Evolutionary conservation across 768 basidiomycete genomes (phyloP).

Genomic region (Pholiota conissans): DNA sequence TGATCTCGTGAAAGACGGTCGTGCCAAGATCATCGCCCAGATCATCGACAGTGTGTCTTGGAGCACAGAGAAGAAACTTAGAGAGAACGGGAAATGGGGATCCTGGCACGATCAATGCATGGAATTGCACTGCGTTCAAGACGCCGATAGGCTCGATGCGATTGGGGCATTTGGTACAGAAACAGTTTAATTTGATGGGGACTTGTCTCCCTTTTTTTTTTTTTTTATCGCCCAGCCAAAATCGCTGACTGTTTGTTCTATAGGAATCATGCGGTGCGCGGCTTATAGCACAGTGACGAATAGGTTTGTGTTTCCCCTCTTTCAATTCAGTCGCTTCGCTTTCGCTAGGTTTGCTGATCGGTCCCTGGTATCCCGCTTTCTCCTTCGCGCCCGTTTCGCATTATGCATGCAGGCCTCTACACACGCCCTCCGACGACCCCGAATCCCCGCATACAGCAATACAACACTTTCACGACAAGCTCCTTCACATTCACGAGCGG

Average conservation of each 20-base stretch:
- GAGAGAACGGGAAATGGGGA: constrained; percentile 52
- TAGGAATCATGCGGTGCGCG: constrained; percentile 68
- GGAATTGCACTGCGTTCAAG: constrained; percentile 82
- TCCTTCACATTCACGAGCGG: constrained; percentile 68
- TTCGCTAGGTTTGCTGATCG: constrained; percentile 4
- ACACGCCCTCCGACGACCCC: constrained; percentile 49
- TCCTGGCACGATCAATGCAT: constrained; percentile 70
- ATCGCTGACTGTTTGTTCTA: constrained; percentile 8
- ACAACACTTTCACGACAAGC: constrained; percentile 85
- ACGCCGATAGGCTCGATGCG: constrained; percentile 77
- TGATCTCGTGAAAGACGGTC: constrained; percentile 60
- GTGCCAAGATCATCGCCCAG: constrained; percentile 52
- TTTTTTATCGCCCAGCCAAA: constrained; percentile 7
- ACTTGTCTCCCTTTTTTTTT: too few relatives aligned
- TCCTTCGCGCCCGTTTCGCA: constrained; percentile 2
- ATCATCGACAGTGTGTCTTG: constrained; percentile 84
- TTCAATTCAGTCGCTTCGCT: constrained; percentile 1
- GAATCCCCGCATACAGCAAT: constrained; percentile 54
- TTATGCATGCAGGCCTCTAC: constrained; percentile 34
- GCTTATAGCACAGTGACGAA: constrained; percentile 61
- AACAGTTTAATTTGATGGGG: neutral
- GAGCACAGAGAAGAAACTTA: constrained; percentile 76
- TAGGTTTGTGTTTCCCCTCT: constrained; percentile 29
- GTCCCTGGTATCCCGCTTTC: constrained; percentile 9
- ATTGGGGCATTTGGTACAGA: constrained; percentile 77